Base-by-base conservation (phyloP, 345 rosid genomes). In the Atalantia buxifolia region DNA sequence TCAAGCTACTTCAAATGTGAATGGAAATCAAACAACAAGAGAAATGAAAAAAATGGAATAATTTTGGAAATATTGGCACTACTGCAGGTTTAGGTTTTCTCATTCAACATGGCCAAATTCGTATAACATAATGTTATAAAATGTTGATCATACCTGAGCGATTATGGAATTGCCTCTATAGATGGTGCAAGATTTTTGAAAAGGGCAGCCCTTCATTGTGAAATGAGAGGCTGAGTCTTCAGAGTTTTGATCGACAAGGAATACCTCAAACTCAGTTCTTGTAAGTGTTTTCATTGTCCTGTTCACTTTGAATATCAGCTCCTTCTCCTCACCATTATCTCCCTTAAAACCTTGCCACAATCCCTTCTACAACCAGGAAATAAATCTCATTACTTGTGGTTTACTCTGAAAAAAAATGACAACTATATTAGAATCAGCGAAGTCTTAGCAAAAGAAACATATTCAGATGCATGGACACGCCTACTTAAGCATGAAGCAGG, bases 101-200 rank as follows among this genome's bases (percentile, higher is more conserved):
- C 69, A 18, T 25, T 28, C 36, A 25, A 61, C 24, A 21, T 61
- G 38, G 3, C 35, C 50, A 45, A 45, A 8, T 14, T 31, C 14
- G 33, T 53, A 12, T 31, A 48, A 22, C 9, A 0, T 35, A 33
- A 76, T 65, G 19, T n/a, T 30, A 62, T 27, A 62, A 56, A 70
- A 6, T 18, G 28, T 75, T 42, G 27, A 66, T 65, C 42, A 28
- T 86, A 91, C 98, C 98, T 96, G 94, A 6, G 97, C 99, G 1
- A 90, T 86, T 13, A 92, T 86, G 63, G 89, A 88, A 76, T 92
- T 79, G 50, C 81, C 92, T 76, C 71, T 83, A 71, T 86, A 91
- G 42, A 96, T 87, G 40, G 94, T 92, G 83, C 93, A 96, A 0
- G 99, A 92, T 87, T 87, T 89, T 85, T 87, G 94, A 82, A 92